A percentile compares a stretch with the other conserved stretches of the same genome.
Conservation (phyloP, 73 alveolate genomes). For the Paramecium tetraurelia region DNA sequence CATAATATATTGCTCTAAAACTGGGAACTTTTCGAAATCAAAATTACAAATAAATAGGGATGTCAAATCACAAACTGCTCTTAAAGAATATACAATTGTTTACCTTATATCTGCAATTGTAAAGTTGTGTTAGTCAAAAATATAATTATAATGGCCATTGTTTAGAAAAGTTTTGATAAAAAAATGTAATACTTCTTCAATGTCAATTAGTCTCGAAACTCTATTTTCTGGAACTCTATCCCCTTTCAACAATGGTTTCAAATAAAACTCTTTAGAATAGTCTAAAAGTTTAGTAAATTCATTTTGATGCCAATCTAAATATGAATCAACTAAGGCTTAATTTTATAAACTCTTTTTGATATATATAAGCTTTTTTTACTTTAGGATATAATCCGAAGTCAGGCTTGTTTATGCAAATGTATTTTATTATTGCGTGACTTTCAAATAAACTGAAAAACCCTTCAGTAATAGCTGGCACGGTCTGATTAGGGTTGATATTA, state of each 20-base stretch:
- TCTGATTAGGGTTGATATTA: constrained; percentile 49
- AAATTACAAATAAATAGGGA: neutral
- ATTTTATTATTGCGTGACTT: constrained; percentile 47
- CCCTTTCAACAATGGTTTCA: neutral
- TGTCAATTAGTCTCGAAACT: neutral
- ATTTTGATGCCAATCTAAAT: constrained; percentile 56
- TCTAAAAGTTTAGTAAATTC: neutral
- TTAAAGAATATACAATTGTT: neutral
- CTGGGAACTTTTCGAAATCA: constrained; percentile 22
- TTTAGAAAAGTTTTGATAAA: neutral
- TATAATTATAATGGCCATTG: neutral
- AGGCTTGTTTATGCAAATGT: neutral
- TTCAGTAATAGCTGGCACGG: constrained; percentile 56
- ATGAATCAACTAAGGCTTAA: constrained; percentile 38
- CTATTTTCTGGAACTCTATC: neutral
- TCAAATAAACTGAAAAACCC: constrained; percentile 52
- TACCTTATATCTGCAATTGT: constrained; percentile 50
- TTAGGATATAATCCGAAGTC: neutral
- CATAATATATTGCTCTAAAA: neutral
- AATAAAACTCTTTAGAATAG: neutral
- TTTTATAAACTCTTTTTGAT: neutral
- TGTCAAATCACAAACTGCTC: neutral
- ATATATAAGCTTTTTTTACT: neutral
- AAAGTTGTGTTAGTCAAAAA: neutral
- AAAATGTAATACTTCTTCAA: neutral